These are phyloP conservation scores for Immersiporthe knoxdaviesiana DNA, from an alignment of 2,329 filamentous ascomycete species.

Conservation along the genomic window DNA sequence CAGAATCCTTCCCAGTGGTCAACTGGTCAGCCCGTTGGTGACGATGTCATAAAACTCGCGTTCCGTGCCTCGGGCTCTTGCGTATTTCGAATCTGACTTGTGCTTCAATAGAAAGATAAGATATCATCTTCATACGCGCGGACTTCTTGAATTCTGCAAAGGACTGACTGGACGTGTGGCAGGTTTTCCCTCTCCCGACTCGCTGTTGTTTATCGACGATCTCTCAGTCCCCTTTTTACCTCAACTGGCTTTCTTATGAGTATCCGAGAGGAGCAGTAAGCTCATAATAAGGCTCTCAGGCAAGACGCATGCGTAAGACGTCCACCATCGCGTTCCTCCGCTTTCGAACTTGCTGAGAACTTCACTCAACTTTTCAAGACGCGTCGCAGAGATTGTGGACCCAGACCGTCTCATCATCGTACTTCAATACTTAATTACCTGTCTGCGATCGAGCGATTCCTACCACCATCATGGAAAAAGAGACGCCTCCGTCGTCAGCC, in stretches of 20 bases:
- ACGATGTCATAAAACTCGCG: background rate
- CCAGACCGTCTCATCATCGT: background rate
- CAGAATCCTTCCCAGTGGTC: slow-evolving; percentile 10
- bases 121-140: background rate
- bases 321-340: background rate
- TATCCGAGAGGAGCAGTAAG: background rate
- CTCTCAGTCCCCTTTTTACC: background rate
- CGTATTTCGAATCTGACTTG: background rate
- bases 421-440: no score
- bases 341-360: background rate
- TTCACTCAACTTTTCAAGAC: background rate
- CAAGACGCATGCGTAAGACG: background rate
- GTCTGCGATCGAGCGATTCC: background rate
- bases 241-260: background rate
- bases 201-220: background rate
- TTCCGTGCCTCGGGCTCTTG: background rate
- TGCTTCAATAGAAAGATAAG: background rate
- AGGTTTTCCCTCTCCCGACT: background rate
- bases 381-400: background rate
- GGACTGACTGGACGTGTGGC: background rate
- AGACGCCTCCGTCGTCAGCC: background rate
- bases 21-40: slow-evolving; percentile 5
- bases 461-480: background rate
- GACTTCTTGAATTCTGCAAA: background rate
- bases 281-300: background rate